A percentile compares a stretch with the other conserved stretches of the same genome.
These are phyloP conservation scores for Venturia asperata DNA, from an alignment of 2,329 filamentous ascomycete genomes.

Conservation along the genomic window DNA sequence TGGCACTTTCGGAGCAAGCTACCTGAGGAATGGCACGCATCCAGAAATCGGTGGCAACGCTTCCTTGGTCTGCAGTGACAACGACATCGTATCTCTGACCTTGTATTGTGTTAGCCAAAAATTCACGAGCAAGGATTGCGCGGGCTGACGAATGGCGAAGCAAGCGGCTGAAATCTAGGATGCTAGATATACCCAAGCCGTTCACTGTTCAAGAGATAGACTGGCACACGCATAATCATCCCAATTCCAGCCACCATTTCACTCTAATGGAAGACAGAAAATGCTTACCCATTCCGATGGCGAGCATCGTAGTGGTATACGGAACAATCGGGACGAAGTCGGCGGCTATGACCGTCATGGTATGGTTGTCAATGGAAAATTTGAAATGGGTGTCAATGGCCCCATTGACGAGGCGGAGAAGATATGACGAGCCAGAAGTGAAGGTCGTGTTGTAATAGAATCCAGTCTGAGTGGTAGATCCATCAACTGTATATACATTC, in stretches of 20 bases:
- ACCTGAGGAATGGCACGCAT: conserved; percentile 24
- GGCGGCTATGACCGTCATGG: conserved; percentile 37
- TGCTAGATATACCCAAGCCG: too few relatives aligned
- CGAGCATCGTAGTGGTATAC: conserved; percentile 32
- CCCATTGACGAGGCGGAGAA: conserved; percentile 39
- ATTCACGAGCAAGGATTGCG: too few relatives aligned
- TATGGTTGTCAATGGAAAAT: conserved; percentile 36
- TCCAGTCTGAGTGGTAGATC: conserved; percentile 25
- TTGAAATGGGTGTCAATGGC: conserved; percentile 34
- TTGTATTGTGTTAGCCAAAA: background rate
- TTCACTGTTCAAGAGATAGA: too few relatives aligned
- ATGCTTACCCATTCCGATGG: conserved; percentile 32
- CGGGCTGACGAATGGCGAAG: background rate
- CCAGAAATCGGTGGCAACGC: conserved; percentile 33
- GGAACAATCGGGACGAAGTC: conserved; percentile 41
- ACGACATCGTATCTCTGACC: conserved; percentile 35
- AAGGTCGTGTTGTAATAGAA: conserved; percentile 23
- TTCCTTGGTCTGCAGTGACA: conserved; percentile 30
- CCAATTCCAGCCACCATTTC: background rate
- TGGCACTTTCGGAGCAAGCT: conserved; percentile 28
- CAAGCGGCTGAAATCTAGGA: background rate
- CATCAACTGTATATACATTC: conserved; percentile 29
- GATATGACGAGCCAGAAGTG: conserved; percentile 35
- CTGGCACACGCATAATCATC: too few relatives aligned
- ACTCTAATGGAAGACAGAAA: conserved; percentile 15